Base-by-base conservation (phyloP, 116 monocot species). In the Iris pallida region DNA sequence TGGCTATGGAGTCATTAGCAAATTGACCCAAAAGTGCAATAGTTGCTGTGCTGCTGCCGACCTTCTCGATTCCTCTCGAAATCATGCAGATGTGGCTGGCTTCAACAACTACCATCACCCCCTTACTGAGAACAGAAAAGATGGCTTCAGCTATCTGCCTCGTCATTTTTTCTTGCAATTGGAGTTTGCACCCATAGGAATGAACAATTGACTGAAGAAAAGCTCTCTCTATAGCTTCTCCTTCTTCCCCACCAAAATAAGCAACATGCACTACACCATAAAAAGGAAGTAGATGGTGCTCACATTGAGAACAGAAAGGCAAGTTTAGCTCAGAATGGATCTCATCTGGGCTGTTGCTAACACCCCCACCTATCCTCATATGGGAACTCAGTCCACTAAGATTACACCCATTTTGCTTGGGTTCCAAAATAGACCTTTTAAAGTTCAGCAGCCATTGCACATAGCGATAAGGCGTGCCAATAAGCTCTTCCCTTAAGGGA, bases 281-380 rank as follows among this genome's bases (percentile, higher is more conserved):
- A 73, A 99, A 99, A 47, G 99, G 99, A 44, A 99, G 73, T 18
- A 99, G 90, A 82, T 99, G 99, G 68, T 99, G 99, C 66, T 99
- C 99, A 64, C 99, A 99, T 16, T 88, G 99, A 42, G 99, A 80
- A 61, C 90, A 98, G 54, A 98, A 90, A 6, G 88, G 86, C 60
- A 98, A 71, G 73, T 80, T 93, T 49, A 99, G 77, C 62, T 82
- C 90, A 42, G 81, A 80, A 49, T 55, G 62, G 18, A 78, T 71
- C 41, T 55, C 55, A 59, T 75, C 77, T 17, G 42, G 55, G 45
- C 46, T 53, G 14, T 48, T 52, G 56, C 48, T 9, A 20, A 18
- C 52, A 70, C 55, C 16, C 17, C 61, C 73, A 47, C 53, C 58
- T 41, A 54, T 10, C 13, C 51, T 79, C 48, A 20, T 20, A 40